Evolutionary conservation across 495 filamentous ascomycete species (phyloP).

Genomic region (Halenospora varia): DNA sequence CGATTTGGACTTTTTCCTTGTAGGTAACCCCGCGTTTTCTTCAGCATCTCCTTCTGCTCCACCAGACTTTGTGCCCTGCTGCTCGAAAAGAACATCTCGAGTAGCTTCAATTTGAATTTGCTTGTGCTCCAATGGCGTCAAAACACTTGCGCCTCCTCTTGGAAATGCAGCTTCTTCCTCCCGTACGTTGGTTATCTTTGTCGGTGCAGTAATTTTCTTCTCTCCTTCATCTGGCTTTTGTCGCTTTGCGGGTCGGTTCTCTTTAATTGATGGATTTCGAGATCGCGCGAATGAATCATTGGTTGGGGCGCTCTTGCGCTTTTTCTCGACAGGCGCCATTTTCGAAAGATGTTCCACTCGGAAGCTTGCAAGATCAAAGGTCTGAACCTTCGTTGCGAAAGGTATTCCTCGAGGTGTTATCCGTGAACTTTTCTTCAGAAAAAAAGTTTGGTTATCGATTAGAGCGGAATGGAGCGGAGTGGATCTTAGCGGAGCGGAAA

Average conservation of each 20-base stretch:
- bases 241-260: conserved; percentile 24
- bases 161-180: conserved; percentile 89
- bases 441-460: too few relatives aligned
- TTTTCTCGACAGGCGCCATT: conserved; percentile 29
- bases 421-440: too few relatives aligned
- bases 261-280: conserved; percentile 10
- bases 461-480: too few relatives aligned
- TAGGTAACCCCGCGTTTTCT: conserved; percentile 39
- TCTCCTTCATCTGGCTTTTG: conserved; percentile 15
- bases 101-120: conserved; percentile 93
- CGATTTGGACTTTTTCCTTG: conserved; percentile 47
- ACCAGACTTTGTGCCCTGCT: conserved; percentile 47
- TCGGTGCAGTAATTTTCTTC: conserved; percentile 6
- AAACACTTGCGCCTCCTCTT: conserved; percentile 82
- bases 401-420: too few relatives aligned
- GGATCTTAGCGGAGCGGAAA: too few relatives aligned
- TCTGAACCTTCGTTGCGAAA: too few relatives aligned
- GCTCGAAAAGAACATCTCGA: conserved; percentile 89
- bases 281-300: conserved; percentile 26
- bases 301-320: conserved; percentile 25
- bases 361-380: neutral
- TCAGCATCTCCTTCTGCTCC: conserved; percentile 21
- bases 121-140: conserved; percentile 93
- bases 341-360: neutral
- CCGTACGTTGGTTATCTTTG: conserved; percentile 34